Evolutionary conservation across 1,284 basidiomycete species (phyloP), one percentile per base, ranked within the genome.

Genomic region (Fomitopsis schrenkii): DNA sequence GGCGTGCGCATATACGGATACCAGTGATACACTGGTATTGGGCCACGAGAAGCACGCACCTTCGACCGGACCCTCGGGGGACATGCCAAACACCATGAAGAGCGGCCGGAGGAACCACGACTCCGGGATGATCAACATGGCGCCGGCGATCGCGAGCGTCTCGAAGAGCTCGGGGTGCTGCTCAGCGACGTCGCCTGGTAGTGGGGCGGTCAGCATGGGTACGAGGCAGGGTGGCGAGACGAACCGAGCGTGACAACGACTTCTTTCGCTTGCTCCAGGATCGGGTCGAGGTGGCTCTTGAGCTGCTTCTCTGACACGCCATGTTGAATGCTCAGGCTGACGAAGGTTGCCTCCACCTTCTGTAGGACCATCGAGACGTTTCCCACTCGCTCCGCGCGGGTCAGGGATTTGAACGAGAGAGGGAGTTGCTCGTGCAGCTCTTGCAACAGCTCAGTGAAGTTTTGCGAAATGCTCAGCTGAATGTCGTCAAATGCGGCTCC

Each of bases 181-280:
- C 58, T 72, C 70, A 17, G 63, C 62, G 15, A 73, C 54, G 46
- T 72, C 70, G 9, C 71, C 72, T 73, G 58, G 8, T 30, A 35
- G 15, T 3, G n/a, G 6, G 7, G 15, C 35, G 6, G 35, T n/a
- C 14, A 36, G 17, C 22, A 6, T 2, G 30, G 15, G n/a, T 15
- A 33, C 30, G 7, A 35, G 7, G 30, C 45, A 46, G 22, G 30
- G 15, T 3, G 9, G 17, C 30, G 6, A 35, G 4, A 36, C 50
- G n/a, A 7, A 33, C 50, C 50, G n/a, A 53, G 28, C 1, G 33
- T 30, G 14, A 53, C 50, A 17, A 36, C n/a, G 14, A 36, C 50
- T 2, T 35, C 50, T 36, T 53, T 30, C 17, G 35, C 15, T 3
- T 35, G 50, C 8, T 36, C 30, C 50, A 50, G 17, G 6, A 50